Evolutionary conservation across 371 early-diverging fungal species (phyloP).

Genomic region (Rhizomucor miehei): DNA sequence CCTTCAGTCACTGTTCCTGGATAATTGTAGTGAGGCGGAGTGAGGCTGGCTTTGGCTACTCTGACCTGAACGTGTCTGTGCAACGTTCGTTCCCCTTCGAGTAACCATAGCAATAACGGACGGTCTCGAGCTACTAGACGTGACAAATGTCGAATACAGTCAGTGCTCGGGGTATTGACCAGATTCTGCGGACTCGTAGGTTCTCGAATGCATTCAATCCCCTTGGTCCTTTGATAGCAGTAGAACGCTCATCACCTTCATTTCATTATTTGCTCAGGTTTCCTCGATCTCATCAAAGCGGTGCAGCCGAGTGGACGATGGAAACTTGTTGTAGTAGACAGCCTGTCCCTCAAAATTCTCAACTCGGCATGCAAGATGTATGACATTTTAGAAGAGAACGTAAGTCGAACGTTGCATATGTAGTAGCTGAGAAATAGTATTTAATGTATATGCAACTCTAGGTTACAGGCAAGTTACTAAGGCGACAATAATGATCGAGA

Average conservation of each 20-base stretch:
- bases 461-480: conserved; percentile 11
- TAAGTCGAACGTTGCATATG: conserved; percentile 43
- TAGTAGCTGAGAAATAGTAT: background rate
- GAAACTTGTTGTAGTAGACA: conserved; percentile 93
- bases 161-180: conserved; percentile 8
- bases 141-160: no score
- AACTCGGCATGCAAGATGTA: conserved; percentile 88
- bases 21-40: no score
- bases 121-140: no score
- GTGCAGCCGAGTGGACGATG: conserved; percentile 68
- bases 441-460: conserved; percentile 2
- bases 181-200: conserved; percentile 14
- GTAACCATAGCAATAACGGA: no score
- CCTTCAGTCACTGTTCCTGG: no score
- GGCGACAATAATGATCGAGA: background rate
- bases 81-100: no score
- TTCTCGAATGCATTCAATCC: background rate
- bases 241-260: background rate
- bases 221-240: background rate
- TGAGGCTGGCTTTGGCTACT: no score
- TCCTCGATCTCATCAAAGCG: conserved; percentile 68
- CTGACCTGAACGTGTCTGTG: no score
- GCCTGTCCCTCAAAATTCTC: conserved; percentile 77
- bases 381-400: conserved; percentile 92
- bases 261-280: conserved; percentile 47